Base-by-base conservation (phyloP, 345 rosid species). In the Acer campestre region DNA sequence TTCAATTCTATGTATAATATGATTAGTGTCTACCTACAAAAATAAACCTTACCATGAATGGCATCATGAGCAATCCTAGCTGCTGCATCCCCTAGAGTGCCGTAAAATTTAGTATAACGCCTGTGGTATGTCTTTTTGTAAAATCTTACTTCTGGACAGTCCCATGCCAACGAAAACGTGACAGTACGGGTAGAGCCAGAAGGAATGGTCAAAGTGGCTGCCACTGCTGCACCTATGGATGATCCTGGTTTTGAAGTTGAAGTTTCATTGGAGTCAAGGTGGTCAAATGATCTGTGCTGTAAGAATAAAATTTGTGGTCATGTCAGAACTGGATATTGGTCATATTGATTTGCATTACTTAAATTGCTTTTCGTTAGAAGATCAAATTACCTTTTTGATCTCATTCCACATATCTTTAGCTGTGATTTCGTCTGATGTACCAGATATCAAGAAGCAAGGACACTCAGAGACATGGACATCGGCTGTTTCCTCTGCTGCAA, bases 341-440 rank as follows among this genome's bases (percentile, higher is more conserved):
- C 62, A 17, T 58, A 58, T 20, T 20, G 56, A 16, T 51, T 51
- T 16, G 56, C 56, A 51, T 51, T 51, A 51, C 20, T 25, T 48
- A 46, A 68, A 68, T 23, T 58, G 29, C 55, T 58, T 59, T 70
- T 16, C 1, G 10, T 18, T 56, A 68, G 62, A 29, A 68, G 27
- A 53, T 20, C 1, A 25, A 25, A 61, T 65, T 64, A 94, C 99
- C 98, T 90, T 85, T 80, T 92, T 92, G 17, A 96, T 87, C 75
- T 96, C 95, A 80, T 91, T 84, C 99, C 99, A 93, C 97, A 93
- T 91, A 68, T 91, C 94, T 85, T 88, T 89, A n/a, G 95, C 94
- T 29, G 90, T 86, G 79, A 91, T 74, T 75, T 89, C 83, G 25
- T 71, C 73, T 16, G 84, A 82, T 75, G 76, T 73, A 25, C 97